Evolutionary conservation across 495 filamentous ascomycete genomes (phyloP).

Genomic region (Aspergillus saccharolyticus): DNA sequence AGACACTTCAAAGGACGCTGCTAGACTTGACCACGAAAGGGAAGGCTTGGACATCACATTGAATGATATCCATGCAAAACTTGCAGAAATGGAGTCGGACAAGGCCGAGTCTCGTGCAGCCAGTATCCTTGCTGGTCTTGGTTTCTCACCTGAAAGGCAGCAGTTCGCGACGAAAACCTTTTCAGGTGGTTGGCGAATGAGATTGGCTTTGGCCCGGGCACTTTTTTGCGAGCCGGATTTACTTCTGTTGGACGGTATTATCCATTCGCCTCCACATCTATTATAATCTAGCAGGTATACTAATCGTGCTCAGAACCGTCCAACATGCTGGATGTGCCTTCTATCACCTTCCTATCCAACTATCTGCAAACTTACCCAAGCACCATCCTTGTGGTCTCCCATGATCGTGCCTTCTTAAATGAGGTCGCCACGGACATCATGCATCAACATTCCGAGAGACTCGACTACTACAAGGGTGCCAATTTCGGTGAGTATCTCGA

Average conservation of each 20-base stretch:
- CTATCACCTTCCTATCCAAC: slow-evolving; percentile 97
- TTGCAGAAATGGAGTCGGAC: slow-evolving; percentile 98
- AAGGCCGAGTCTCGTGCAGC: slow-evolving; percentile 94
- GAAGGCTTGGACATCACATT: slow-evolving; percentile 86
- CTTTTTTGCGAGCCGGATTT: slow-evolving; percentile 98
- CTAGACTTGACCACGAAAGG: slow-evolving; percentile 74
- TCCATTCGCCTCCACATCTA: background rate
- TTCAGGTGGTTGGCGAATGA: slow-evolving; percentile 99
- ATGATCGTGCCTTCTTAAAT: slow-evolving; percentile 98
- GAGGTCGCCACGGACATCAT: slow-evolving; percentile 99
- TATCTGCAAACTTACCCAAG: slow-evolving; percentile 94
- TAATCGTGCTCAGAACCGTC: slow-evolving; percentile 68
- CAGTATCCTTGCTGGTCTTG: slow-evolving; percentile 92
- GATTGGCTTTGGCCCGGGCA: slow-evolving; percentile 87
- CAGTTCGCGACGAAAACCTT: slow-evolving; percentile 94
- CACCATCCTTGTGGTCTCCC: slow-evolving; percentile 93
- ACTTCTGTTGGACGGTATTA: slow-evolving; percentile 74
- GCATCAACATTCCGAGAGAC: slow-evolving; percentile 92
- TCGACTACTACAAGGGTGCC: slow-evolving; percentile 98
- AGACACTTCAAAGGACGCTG: slow-evolving; percentile 81
- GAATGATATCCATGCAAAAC: slow-evolving; percentile 84
- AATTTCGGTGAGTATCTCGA: slow-evolving; percentile 63
- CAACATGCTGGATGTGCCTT: slow-evolving; percentile 99
- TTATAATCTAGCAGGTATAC: background rate
- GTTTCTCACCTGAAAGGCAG: slow-evolving; percentile 91